Conservation (phyloP, 2,329 filamentous ascomycete genomes). For the Colletotrichum scovillei region DNA sequence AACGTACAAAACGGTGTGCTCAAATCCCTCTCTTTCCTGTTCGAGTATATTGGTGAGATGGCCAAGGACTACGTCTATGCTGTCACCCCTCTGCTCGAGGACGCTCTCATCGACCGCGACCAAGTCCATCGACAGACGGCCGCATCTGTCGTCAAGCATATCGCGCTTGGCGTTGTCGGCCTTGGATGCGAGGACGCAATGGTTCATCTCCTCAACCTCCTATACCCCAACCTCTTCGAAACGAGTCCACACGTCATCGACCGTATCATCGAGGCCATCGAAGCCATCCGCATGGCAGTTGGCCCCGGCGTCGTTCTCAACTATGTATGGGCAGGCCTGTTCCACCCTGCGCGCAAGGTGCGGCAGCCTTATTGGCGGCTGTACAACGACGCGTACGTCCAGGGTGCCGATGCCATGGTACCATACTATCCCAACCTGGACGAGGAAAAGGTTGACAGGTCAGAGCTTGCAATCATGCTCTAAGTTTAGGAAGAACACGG, state of each 20-base stretch:
- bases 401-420: constrained; percentile 92
- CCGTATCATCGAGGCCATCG: constrained; percentile 95
- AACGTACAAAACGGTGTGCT: constrained; percentile 99
- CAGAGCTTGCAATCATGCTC: constrained; percentile 86
- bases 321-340: constrained; percentile 97
- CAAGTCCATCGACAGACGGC: constrained; percentile 98
- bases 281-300: constrained; percentile 93
- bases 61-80: constrained; percentile 99
- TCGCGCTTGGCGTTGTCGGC: constrained; percentile 96
- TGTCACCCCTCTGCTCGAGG: constrained; percentile 93
- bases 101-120: constrained; percentile 96
- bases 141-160: constrained; percentile 96
- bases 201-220: constrained; percentile 94
- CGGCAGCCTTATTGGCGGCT: constrained; percentile 94
- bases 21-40: constrained; percentile 96
- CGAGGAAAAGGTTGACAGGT: constrained; percentile 81
- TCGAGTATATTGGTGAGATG: constrained; percentile 99
- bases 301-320: constrained; percentile 95
- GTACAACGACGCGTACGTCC: constrained; percentile 97
- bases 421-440: constrained; percentile 93
- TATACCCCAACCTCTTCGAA: constrained; percentile 98
- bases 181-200: constrained; percentile 98
- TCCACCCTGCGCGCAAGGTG: constrained; percentile 96
- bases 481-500: constrained; percentile 52
- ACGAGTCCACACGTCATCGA: constrained; percentile 99